A percentile compares a stretch with the other conserved stretches of the same genome.
phyloP scores from a whole-genome alignment of 2,329 filamentous ascomycete genomes.

The Lanzia echinophila region DNA sequence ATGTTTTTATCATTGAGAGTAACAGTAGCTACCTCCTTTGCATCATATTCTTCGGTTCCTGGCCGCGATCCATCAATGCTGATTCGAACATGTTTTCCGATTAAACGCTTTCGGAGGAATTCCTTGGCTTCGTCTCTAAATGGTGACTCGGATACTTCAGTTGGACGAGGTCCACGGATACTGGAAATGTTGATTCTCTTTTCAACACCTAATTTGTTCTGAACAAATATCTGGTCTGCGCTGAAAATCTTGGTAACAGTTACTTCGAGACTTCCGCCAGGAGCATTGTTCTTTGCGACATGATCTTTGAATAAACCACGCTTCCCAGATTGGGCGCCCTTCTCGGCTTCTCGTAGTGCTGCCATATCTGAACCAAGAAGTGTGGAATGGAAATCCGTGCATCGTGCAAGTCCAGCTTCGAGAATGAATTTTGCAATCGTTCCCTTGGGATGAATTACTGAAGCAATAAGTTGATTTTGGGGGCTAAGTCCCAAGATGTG shows the following conservation, averaged over 20 bases:
- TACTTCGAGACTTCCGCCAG: slow-evolving; percentile 65
- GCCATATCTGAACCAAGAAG: slow-evolving; percentile 87
- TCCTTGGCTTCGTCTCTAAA: slow-evolving; percentile 95
- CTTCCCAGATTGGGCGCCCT: slow-evolving; percentile 69
- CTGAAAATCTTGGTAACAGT: slow-evolving; percentile 79
- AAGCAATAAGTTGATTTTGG: slow-evolving; percentile 85
- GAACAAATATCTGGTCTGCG: slow-evolving; percentile 81
- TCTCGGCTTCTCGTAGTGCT: slow-evolving; percentile 76
- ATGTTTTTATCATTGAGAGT: slow-evolving; percentile 80
- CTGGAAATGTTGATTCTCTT: slow-evolving; percentile 91
- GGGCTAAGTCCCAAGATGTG: slow-evolving; percentile 81
- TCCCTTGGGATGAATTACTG: slow-evolving; percentile 79
- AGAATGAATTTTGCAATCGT: slow-evolving; percentile 91
- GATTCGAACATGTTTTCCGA: slow-evolving; percentile 91
- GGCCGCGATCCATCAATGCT: slow-evolving; percentile 86
- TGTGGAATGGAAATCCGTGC: slow-evolving; percentile 93
- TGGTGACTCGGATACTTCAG: slow-evolving; percentile 78
- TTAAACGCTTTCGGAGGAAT: slow-evolving; percentile 85
- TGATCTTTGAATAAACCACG: slow-evolving; percentile 77
- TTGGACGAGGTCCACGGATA: slow-evolving; percentile 83
- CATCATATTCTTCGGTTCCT: slow-evolving; percentile 83
- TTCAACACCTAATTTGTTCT: slow-evolving; percentile 77
- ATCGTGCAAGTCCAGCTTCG: slow-evolving; percentile 81
- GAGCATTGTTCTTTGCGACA: slow-evolving; percentile 59
- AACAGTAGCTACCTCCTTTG: slow-evolving; percentile 88